Base-by-base conservation (phyloP, 495 filamentous ascomycete species). In the Penicillium steckii region DNA sequence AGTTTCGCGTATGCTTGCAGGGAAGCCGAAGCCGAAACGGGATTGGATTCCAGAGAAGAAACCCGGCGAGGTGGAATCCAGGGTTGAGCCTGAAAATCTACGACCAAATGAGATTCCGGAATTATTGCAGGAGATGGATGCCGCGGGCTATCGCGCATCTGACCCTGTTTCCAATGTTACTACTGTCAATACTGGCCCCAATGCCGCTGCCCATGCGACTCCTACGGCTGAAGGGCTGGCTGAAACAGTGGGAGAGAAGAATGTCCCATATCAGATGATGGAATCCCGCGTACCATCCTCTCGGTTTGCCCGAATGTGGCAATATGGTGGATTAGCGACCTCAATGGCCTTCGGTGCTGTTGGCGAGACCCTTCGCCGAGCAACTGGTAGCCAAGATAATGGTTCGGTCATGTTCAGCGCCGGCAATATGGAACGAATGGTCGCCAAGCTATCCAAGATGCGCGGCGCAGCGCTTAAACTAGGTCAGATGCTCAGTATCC, bases 381-480 rank as follows among this genome's bases (percentile, higher is more conserved):
- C 83, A 2, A 77, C 81, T 23, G 82, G 84, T 3, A 66, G 71
- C 26, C 75, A 85, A 48, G 81, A 80, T 17, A 72, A 74, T 45
- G 85, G 89, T 3, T 94, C 92, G 12, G 72, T 95, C 38, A 88
- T 98, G 80, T 84, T 98, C 56, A 96, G 87, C 67, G 77, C 89
- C 13, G 82, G 77, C 7, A 98, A 98, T 60, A 89, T 96, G 80
- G 90, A 97, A 62, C 79, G 94, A 26, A 81, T 98, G 3, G 94
- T 97, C 4, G 77, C 89, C 15, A 96, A 92, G 69, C 81, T 98
- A 7, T 96, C 91, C 9, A 85, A 88, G 22, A 98, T 98, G 94
- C 85, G 94, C 60, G 94, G 94, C 19, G 95, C 94, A n/a, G 94
- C 94, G 37, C 73, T 98, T n/a, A 98, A 98, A 69, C 72, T 98